Evolutionary conservation across 768 basidiomycete species (phyloP).

Genomic region (Mycena belliarum): DNA sequence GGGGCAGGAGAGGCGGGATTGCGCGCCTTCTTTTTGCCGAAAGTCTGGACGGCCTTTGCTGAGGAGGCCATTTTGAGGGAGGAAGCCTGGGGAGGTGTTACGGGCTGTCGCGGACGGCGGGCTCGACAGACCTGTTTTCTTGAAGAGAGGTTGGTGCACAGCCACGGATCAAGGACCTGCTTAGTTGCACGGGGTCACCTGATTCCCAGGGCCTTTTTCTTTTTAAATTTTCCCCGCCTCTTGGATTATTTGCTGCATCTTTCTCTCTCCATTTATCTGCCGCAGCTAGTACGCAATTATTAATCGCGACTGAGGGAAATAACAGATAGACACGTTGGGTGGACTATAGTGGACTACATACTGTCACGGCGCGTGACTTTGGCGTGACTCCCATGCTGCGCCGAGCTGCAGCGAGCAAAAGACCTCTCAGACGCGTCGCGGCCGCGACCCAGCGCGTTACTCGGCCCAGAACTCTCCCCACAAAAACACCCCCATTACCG

Average conservation of each 20-base stretch:
- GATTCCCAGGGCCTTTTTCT: no score
- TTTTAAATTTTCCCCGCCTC: no score
- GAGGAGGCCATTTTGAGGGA: slow-evolving; percentile 65
- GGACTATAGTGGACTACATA: no score
- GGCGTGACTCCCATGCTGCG: slow-evolving; percentile 6
- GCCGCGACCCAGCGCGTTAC: background rate
- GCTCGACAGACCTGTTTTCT: slow-evolving; percentile 17
- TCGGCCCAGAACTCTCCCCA: background rate
- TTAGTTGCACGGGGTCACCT: background rate
- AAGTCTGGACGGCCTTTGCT: slow-evolving; percentile 93
- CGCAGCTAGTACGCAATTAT: no score
- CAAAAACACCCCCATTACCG: background rate
- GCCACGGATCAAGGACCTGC: background rate
- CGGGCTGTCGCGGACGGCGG: slow-evolving; percentile 9
- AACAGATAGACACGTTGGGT: no score
- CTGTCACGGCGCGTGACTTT: no score
- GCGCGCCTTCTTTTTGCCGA: slow-evolving; percentile 98
- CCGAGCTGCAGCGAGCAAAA: slow-evolving; percentile 3
- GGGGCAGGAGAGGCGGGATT: slow-evolving; percentile 1
- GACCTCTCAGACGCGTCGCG: slow-evolving; percentile 7
- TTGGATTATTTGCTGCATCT: no score
- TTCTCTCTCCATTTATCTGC: no score
- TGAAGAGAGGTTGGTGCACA: background rate
- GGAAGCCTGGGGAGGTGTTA: slow-evolving; percentile 28
- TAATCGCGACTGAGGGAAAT: no score